Evolutionary conservation across 2,329 filamentous ascomycete genomes (phyloP), one percentile per base, ranked within the genome.

Genomic region (Fusarium temperatum): DNA sequence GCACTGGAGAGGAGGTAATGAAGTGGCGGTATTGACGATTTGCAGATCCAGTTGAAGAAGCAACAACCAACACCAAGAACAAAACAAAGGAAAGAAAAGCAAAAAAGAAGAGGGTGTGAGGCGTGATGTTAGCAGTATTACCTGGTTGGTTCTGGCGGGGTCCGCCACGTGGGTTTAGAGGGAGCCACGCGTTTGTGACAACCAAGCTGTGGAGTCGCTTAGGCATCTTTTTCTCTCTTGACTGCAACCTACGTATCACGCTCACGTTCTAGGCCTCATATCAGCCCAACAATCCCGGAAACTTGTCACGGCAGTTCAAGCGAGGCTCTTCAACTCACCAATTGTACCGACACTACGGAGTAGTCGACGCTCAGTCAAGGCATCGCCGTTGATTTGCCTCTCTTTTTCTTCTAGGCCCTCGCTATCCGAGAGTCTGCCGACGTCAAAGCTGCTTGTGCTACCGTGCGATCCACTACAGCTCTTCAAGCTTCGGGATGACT

Each of bases 151-250:
- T 53, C 54, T 60, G 59, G 75, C 69, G 74, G 76, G 72, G 67
- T 63, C 68, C 64, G 76, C 78, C 78, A 80, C 78, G 78, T 80
- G 78, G 78, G 66, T 72, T 77, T 75, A 55, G 72, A 72, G 66
- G 44, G 68, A 78, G 76, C 75, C 72, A 78, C 74, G 67, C 70
- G 68, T 73, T 70, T 67, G 66, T 66, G 59, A 77, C 60, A 64
- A 74, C 24, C 68, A 68, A 70, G 66, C 51, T 67, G 74, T 77
- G 76, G 76, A 77, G 74, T 69, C 64, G 60, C 41, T 65, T 63
- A 48, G 61, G 63, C 42, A 55, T 50, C 57, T 42, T 48, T 66
- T 18, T 48, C 24, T 44, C 58, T 28, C 36, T 24, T 42, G 10
- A 42, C 44, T 69, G 39, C 41, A 18, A 70, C 41, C 38, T 30